A percentile compares a stretch with the other conserved stretches of the same genome.
Conservation (phyloP, 2,329 filamentous ascomycete genomes). For the Fusarium sp. region DNA sequence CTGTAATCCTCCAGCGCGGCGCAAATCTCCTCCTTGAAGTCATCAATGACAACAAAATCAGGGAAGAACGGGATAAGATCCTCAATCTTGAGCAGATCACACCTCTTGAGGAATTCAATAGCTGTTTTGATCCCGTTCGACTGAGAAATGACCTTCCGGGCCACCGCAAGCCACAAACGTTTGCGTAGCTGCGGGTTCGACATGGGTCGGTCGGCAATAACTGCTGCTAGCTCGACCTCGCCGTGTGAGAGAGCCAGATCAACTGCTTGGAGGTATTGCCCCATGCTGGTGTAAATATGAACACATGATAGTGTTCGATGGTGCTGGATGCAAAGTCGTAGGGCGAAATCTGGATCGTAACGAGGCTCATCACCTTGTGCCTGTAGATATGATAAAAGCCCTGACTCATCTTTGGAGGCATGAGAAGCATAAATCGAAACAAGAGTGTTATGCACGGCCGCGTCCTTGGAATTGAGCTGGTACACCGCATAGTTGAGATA, state of each 20-base stretch:
- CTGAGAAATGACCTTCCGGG: conserved; percentile 91
- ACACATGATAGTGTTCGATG: conserved; percentile 93
- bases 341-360: conserved; percentile 96
- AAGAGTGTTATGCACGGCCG: conserved; percentile 95
- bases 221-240: conserved; percentile 88
- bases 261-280: conserved; percentile 92
- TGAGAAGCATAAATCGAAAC: conserved; percentile 96
- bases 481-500: conserved; percentile 96
- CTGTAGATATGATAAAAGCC: conserved; percentile 88
- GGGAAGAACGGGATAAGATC: conserved; percentile 98
- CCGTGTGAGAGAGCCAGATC: conserved; percentile 91
- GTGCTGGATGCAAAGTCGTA: conserved; percentile 94
- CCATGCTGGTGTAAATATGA: conserved; percentile 97
- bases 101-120: conserved; percentile 92
- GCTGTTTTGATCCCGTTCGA: conserved; percentile 90
- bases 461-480: conserved; percentile 80
- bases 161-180: conserved; percentile 94
- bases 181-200: conserved; percentile 86
- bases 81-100: conserved; percentile 92
- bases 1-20: conserved; percentile 92
- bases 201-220: conserved; percentile 88
- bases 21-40: conserved; percentile 99
- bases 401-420: conserved; percentile 83
- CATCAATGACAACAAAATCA: conserved; percentile 97
- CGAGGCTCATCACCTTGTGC: conserved; percentile 87